These are phyloP conservation scores for Phyllosticta citrichinensis DNA, from an alignment of 2,329 filamentous ascomycete genomes.

Conservation along the genomic window DNA sequence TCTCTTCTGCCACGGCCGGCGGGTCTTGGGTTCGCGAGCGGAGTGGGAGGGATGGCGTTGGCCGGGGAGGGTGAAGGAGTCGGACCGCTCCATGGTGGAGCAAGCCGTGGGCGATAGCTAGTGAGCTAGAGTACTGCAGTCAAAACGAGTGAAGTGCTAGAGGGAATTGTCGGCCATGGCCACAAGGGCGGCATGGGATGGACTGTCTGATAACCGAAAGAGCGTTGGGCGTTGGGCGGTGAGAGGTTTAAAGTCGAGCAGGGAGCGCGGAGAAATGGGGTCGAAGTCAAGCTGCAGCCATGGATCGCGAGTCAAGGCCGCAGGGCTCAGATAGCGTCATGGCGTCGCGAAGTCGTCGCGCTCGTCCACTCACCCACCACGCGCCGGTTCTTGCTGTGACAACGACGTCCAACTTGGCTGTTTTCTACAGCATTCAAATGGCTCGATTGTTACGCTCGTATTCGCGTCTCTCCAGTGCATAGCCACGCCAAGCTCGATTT, in stretches of 20 bases:
- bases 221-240: neutral
- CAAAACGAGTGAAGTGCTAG: neutral
- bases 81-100: neutral
- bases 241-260: neutral
- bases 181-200: neutral
- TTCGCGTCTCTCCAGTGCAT: neutral
- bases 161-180: neutral
- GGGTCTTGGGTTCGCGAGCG: neutral
- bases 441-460: neutral
- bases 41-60: slow-evolving; percentile 1
- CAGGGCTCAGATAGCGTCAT: neutral
- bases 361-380: neutral
- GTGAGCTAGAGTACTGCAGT: neutral
- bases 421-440: neutral
- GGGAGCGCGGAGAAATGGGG: slow-evolving; percentile 4
- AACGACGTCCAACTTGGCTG: neutral
- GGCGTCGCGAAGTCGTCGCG: neutral
- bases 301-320: neutral
- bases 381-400: neutral
- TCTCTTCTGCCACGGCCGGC: slow-evolving; percentile 16
- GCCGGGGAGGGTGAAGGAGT: slow-evolving; percentile 7
- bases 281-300: neutral
- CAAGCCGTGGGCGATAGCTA: neutral
- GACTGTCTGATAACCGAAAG: neutral
- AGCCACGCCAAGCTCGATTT: neutral